Evolutionary conservation across 345 rosid genomes (phyloP).

Genomic region (Corchorus capsularis): DNA sequence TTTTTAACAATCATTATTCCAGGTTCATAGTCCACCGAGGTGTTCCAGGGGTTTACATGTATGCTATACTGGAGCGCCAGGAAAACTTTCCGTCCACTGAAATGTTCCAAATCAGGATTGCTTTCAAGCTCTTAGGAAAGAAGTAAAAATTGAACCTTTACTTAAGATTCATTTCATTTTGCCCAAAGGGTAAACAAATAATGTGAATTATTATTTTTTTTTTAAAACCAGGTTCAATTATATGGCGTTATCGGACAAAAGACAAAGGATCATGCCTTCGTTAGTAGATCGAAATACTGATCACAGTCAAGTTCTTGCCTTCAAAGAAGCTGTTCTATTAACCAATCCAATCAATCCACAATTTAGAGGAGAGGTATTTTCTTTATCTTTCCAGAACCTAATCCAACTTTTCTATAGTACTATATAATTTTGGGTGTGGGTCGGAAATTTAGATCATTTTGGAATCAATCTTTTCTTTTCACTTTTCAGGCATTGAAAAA

Average conservation of each 20-base stretch:
- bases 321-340: constrained; percentile 83
- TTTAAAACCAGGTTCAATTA: constrained; percentile 56
- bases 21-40: constrained; percentile 81
- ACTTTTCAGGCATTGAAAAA: background rate
- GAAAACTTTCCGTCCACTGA: constrained; percentile 83
- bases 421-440: background rate
- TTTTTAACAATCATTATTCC: constrained; percentile 1
- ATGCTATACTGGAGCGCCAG: constrained; percentile 67
- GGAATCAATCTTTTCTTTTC: background rate
- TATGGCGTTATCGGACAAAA: constrained; percentile 77
- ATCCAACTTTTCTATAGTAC: background rate
- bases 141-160: constrained; percentile 38
- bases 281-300: constrained; percentile 43
- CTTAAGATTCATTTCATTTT: background rate
- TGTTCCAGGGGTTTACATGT: constrained; percentile 63
- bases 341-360: constrained; percentile 55
- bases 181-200: background rate
- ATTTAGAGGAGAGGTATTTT: constrained; percentile 70
- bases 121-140: constrained; percentile 63
- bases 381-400: background rate
- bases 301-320: constrained; percentile 53
- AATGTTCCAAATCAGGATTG: constrained; percentile 86
- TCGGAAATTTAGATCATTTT: background rate
- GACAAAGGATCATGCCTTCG: constrained; percentile 73
- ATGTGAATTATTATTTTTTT: background rate